Evolutionary conservation across 306 rosid genomes (phyloP), one percentile per base, ranked within the genome.

Genomic region (Geum urbanum): DNA sequence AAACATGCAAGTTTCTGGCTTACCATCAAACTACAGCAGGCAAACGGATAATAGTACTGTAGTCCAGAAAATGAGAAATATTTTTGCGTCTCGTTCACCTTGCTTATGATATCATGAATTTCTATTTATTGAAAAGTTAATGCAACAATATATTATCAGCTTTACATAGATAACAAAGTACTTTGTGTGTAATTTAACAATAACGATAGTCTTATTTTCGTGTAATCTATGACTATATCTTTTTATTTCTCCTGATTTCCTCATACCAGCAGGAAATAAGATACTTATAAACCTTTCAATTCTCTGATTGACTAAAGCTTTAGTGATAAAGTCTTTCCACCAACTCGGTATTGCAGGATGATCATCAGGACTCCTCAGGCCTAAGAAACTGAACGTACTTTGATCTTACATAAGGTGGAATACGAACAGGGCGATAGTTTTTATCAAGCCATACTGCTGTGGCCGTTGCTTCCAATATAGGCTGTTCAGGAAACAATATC

Each of bases 401-500:
- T 9, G 96, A 88, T 74, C 76, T 83, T 53, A 84, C 56, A 50
- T 85, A 90, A n/a, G 83, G 75, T 0, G 97, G 98, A 72, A 94
- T 81, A 45, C 95, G 90, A 70, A 81, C 69, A 7, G 98, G 96
- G 15, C 78, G 92, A 62, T 90, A 90, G 72, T 66, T 87, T 76
- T 81, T 84, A 82, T 90, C 90, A 20, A 94, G 90, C 95, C 96
- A 88, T 55, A 90, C 97, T 5, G 83, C 95, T 1, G 92, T 83
- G 75, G 84, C 91, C 85, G 80, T 88, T 65, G 96, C 90, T 76
- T 94, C 97, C 87, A 90, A 76, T 46, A 87, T 77, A 69, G 92
- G 97, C 95, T 94, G 75, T 47, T 83, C 71, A 67, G 27, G 55
- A 46, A 2, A 70, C 12, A 66, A 41, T 52, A 62, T 58, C 69